Base-by-base conservation (phyloP, 2,329 filamentous ascomycete species). In the Huntiella savannae region DNA sequence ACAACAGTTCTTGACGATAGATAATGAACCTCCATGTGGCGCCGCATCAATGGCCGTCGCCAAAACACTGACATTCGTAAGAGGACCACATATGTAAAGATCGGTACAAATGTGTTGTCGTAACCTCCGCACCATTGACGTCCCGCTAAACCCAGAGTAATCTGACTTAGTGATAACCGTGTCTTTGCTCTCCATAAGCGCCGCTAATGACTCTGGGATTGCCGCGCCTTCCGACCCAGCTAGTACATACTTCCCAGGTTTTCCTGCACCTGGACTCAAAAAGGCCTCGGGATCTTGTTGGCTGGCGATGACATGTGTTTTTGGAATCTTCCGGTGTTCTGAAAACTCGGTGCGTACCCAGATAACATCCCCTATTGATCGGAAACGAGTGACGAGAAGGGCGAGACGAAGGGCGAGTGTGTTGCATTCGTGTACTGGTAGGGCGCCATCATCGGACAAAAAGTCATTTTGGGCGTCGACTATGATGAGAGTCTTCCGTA, bases 391-490 rank as follows among this genome's bases (percentile, higher is more conserved):
- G 37, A 79, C 77, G 2, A 96, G 66, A 5, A 70, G 62, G 15
- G 76, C 64, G 37, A 86, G 72, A 22, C 73, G 75, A 35, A 79
- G 68, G 39, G 91, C 59, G 51, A 87, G 83, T 7, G 74, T 73
- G 3, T 70, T 61, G 3, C 77, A 75, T 38, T 74, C 69, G 33
- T 65, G 65, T 43, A 87, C 73, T 10, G 76, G 71, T 15, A 95
- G 62, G 19, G 76, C 72, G 46, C 82, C 81, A 43, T 75, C 69
- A 1, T 73, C 63, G 5, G 75, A 69, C 49, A 92, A 64, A 56
- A 96, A 94, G 59, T 95, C 88, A 55, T 92, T 85, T 57, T 96
- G 91, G 33, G 93, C 73, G 56, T 94, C 88, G 52, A 95, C 70
- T 13, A 92, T 65, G 15, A 96, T 66, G 38, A 98, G 68, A 1